Conservation (phyloP, 2,329 filamentous ascomycete species). For the Coniochaeta ligniaria region DNA sequence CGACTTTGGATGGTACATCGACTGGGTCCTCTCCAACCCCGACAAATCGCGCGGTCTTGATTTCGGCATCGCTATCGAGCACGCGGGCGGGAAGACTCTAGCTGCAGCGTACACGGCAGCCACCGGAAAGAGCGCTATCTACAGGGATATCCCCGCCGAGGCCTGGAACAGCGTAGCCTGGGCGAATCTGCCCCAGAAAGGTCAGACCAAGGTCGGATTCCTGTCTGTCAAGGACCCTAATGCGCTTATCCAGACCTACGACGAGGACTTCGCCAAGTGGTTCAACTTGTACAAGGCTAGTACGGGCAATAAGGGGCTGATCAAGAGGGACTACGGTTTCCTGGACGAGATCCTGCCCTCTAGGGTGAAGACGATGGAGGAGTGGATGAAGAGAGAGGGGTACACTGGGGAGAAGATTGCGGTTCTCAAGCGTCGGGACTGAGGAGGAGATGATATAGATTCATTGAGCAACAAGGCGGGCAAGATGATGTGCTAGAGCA, state of each 20-base stretch:
- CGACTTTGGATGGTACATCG: conserved; percentile 20
- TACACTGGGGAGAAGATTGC: too few species aligned
- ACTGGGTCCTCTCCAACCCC: conserved; percentile 22
- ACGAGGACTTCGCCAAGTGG: conserved; percentile 17
- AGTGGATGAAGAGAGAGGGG: not conserved
- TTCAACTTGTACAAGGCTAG: conserved; percentile 7
- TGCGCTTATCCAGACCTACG: conserved; percentile 3
- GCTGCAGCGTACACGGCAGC: conserved; percentile 21
- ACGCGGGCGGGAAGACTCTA: conserved; percentile 18
- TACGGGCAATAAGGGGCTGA: conserved; percentile 1
- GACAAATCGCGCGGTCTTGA: conserved; percentile 18
- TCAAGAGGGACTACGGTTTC: conserved; percentile 4
- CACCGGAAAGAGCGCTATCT: conserved; percentile 21
- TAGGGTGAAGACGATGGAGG: conserved; percentile 2
- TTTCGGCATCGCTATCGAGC: conserved; percentile 21
- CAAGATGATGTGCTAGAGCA: too few species aligned
- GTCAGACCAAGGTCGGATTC: too few species aligned
- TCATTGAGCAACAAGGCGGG: too few species aligned
- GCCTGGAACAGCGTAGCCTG: too few species aligned
- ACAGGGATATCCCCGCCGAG: conserved; percentile 4
- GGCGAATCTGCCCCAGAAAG: too few species aligned
- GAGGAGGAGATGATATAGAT: too few species aligned
- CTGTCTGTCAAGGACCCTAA: too few species aligned
- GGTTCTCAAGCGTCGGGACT: too few species aligned
- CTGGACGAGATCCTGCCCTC: conserved; percentile 5